These are phyloP conservation scores for Solanum arcanum DNA, from an alignment of 257 asterid genomes.

Conservation along the genomic window DNA sequence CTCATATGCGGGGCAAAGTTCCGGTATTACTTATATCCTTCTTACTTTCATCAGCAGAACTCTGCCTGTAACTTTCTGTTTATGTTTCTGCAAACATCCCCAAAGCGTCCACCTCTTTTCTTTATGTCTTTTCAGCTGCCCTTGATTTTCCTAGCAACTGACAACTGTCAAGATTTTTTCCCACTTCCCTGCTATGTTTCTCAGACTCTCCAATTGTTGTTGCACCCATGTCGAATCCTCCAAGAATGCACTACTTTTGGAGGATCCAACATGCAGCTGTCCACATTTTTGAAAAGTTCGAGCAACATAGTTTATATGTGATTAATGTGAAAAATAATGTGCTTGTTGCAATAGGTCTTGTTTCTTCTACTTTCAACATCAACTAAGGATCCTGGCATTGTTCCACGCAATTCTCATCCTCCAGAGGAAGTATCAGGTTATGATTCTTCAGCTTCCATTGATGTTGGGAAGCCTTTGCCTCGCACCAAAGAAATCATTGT, in stretches of 20 bases:
- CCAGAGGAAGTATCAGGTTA: constrained; percentile 27
- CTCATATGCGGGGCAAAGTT: not conserved
- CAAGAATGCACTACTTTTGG: not conserved
- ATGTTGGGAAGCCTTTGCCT: constrained; percentile 24
- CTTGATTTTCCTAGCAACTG: not conserved
- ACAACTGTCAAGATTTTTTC: not conserved
- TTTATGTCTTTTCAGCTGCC: not conserved
- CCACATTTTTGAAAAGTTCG: not conserved
- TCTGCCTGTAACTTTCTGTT: not conserved
- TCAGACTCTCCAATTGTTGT: not conserved
- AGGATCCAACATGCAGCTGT: not conserved
- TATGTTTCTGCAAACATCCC: not conserved
- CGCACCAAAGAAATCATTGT: constrained; percentile 41
- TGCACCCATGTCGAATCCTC: not conserved
- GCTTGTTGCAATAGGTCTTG: not conserved
- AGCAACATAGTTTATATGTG: not conserved
- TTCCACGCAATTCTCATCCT: constrained; percentile 56
- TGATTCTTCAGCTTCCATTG: constrained; percentile 22
- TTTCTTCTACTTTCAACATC: constrained; percentile 58
- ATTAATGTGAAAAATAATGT: not conserved
- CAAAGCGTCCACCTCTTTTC: not conserved
- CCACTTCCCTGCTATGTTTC: not conserved
- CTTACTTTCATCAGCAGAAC: not conserved
- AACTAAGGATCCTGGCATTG: constrained; percentile 68
- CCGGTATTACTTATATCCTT: not conserved